Conservation (phyloP, 345 rosid genomes). For the Gossypium rotundifolium region DNA sequence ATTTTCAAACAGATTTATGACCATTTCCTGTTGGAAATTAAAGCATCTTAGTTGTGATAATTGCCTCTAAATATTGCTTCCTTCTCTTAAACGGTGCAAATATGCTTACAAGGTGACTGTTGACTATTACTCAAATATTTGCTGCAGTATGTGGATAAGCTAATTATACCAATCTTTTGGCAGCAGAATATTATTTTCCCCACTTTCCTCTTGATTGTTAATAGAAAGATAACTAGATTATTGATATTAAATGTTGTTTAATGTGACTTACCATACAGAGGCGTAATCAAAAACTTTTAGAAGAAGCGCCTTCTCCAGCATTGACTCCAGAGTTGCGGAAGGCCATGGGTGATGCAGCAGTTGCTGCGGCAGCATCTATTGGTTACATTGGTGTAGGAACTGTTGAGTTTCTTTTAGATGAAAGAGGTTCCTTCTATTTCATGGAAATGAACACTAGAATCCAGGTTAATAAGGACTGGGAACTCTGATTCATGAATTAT, state of each 20-base stretch:
- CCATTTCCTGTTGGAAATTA: background rate
- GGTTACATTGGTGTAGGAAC: slow-evolving; percentile 98
- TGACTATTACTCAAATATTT: background rate
- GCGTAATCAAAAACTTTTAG: slow-evolving; percentile 89
- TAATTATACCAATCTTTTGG: background rate
- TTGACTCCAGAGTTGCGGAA: slow-evolving; percentile 85
- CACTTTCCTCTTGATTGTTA: background rate
- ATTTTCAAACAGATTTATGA: background rate
- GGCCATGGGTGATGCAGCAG: slow-evolving; percentile 99
- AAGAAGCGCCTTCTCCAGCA: slow-evolving; percentile 99
- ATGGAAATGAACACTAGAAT: slow-evolving; percentile 99
- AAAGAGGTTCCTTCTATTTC: slow-evolving; percentile 95
- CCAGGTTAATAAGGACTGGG: slow-evolving; percentile 47
- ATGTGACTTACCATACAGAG: slow-evolving; percentile 47
- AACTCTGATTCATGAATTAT: slow-evolving; percentile 3
- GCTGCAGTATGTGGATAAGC: background rate
- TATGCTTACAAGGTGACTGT: background rate
- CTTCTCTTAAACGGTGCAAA: background rate
- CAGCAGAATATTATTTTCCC: background rate
- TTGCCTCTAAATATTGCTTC: background rate
- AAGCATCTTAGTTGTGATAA: background rate
- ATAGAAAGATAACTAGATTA: slow-evolving; percentile 3
- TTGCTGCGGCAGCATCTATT: slow-evolving; percentile 98
- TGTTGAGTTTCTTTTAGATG: slow-evolving; percentile 94
- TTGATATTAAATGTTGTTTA: slow-evolving; percentile 17